Conservation (phyloP, 2,329 filamentous ascomycete genomes). For the Clarireedia hainanense region DNA sequence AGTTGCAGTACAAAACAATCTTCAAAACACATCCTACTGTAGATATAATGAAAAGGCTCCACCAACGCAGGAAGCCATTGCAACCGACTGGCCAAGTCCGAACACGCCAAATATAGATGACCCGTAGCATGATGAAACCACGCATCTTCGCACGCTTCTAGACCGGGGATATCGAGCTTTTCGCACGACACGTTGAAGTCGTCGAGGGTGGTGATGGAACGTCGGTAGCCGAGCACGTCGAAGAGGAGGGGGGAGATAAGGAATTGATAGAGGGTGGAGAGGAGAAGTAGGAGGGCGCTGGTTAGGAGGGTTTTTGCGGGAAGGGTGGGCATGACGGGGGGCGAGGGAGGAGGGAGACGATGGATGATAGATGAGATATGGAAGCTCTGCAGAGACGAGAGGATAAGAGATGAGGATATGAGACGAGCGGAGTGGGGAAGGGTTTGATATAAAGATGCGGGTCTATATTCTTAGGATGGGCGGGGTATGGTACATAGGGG, state of each 20-base stretch:
- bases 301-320: slow-evolving; percentile 11
- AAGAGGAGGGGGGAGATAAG: slow-evolving; percentile 27
- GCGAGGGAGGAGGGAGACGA: neutral
- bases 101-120: slow-evolving; percentile 25
- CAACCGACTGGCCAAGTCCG: slow-evolving; percentile 16
- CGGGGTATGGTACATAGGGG: no score
- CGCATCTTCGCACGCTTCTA: slow-evolving; percentile 27
- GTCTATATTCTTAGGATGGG: no score
- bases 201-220: slow-evolving; percentile 26
- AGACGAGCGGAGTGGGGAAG: neutral
- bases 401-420: neutral
- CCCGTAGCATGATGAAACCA: slow-evolving; percentile 26
- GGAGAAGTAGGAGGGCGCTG: slow-evolving; percentile 15
- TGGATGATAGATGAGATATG: no score
- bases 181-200: slow-evolving; percentile 27
- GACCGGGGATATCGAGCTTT: slow-evolving; percentile 18
- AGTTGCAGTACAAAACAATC: no score
- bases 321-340: slow-evolving; percentile 6
- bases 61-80: slow-evolving; percentile 26
- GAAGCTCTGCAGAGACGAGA: neutral
- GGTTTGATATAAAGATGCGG: neutral
- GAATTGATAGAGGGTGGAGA: slow-evolving; percentile 28
- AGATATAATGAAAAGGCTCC: neutral
- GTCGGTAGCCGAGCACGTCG: slow-evolving; percentile 26
- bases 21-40: no score